Percentiles rank a stretch among this genome's conserved stretches.
Evolutionary conservation across 768 basidiomycete species (phyloP).

Genomic region (Crucibulum laeve): DNA sequence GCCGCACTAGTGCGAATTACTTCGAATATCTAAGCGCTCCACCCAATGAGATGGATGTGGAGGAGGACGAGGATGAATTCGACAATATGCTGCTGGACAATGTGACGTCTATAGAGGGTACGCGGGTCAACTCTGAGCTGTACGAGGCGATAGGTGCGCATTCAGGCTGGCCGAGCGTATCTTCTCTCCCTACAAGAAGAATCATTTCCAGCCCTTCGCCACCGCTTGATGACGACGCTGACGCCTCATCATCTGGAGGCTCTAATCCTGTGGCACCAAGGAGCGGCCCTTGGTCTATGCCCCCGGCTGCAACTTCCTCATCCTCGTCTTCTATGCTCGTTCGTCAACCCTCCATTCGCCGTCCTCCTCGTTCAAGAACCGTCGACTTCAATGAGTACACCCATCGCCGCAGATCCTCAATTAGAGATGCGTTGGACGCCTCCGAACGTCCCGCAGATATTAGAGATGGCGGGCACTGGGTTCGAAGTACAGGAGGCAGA

Average conservation of each 20-base stretch:
- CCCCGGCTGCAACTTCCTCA: slow-evolving; percentile 11
- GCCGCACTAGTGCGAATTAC: slow-evolving; percentile 37
- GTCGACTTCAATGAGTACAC: slow-evolving; percentile 75
- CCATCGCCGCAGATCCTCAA: slow-evolving; percentile 53
- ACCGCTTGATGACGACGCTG: slow-evolving; percentile 1
- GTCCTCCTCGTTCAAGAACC: slow-evolving; percentile 46
- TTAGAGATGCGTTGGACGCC: slow-evolving; percentile 26
- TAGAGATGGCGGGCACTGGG: slow-evolving; percentile 15
- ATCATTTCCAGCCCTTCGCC: slow-evolving; percentile 13
- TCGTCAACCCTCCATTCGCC: slow-evolving; percentile 61
- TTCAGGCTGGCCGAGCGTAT: slow-evolving; percentile 5
- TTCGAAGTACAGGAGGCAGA: slow-evolving; percentile 21
- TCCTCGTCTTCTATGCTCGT: slow-evolving; percentile 26
- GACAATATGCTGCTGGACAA: slow-evolving; percentile 39
- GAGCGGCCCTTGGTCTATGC: slow-evolving; percentile 28
- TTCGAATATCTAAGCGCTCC: slow-evolving; percentile 50
- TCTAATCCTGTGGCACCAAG: no score
- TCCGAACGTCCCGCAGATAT: slow-evolving; percentile 22
- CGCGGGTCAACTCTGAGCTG: slow-evolving; percentile 54
- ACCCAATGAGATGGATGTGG: slow-evolving; percentile 53
- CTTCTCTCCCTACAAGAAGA: slow-evolving; percentile 2
- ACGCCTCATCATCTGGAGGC: slow-evolving; percentile 14
- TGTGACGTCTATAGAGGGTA: slow-evolving; percentile 41
- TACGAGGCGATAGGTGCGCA: slow-evolving; percentile 53
- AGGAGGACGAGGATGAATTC: slow-evolving; percentile 68